These are phyloP conservation scores for Geranium incanum DNA, from an alignment of 441 rosid genomes.

Conservation along the genomic window DNA sequence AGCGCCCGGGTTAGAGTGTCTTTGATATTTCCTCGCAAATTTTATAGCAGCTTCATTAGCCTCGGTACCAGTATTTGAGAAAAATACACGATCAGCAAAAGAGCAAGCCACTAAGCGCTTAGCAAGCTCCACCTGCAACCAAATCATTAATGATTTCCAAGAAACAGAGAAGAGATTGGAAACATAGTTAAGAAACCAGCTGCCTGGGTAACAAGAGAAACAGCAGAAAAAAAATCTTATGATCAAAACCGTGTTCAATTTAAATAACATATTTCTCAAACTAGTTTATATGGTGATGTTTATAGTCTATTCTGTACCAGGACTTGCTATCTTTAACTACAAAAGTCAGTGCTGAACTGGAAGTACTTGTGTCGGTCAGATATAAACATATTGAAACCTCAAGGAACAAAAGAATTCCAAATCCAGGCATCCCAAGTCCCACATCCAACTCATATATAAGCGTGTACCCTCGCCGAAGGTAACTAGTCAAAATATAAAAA, in stretches of 20 bases:
- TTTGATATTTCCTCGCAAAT: conserved; percentile 79
- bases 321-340: background rate
- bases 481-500: no score
- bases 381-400: background rate
- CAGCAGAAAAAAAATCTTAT: background rate
- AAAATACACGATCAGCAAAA: conserved; percentile 80
- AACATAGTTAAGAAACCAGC: background rate
- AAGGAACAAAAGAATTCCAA: no score
- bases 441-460: no score
- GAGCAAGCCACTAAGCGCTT: conserved; percentile 58
- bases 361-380: background rate
- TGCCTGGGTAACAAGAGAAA: background rate
- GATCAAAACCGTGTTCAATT: background rate
- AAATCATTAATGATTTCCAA: conserved; percentile 7
- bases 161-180: background rate
- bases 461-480: no score
- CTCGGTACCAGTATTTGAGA: conserved; percentile 81
- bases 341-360: background rate
- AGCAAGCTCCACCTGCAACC: conserved; percentile 68
- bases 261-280: conserved; percentile 1
- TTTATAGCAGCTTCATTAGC: conserved; percentile 97
- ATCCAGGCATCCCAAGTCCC: no score
- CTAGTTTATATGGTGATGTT: background rate
- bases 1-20: conserved; percentile 42
- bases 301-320: background rate